These are phyloP conservation scores for Cinnamomum micranthum DNA, from an alignment of 164 flowering plant species.

Conservation along the genomic window DNA sequence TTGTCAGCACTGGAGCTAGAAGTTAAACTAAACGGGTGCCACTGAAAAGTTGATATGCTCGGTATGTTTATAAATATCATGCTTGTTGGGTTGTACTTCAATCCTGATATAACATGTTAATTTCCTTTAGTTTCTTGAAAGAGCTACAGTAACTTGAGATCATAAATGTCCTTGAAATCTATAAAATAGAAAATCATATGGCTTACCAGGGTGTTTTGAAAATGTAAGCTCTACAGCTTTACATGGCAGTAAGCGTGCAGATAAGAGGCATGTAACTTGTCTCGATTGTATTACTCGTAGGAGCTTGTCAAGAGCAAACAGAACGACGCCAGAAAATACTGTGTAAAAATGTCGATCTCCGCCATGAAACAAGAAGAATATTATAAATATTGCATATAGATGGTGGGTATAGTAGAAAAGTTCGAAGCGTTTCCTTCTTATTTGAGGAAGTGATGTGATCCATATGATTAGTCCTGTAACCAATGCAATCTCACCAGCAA, in stretches of 20 bases:
- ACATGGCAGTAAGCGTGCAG: conserved; percentile 64
- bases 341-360: conserved; percentile 85
- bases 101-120: conserved; percentile 32
- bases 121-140: neutral
- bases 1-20: conserved; percentile 60
- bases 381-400: conserved; percentile 56
- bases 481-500: conserved; percentile 74
- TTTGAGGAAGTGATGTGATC: conserved; percentile 77
- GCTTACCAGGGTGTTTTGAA: conserved; percentile 63
- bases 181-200: no score
- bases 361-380: conserved; percentile 72
- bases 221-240: conserved; percentile 64
- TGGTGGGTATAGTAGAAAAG: conserved; percentile 82
- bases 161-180: neutral
- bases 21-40: conserved; percentile 83
- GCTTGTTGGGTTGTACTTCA: conserved; percentile 70
- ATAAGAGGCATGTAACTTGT: conserved; percentile 47
- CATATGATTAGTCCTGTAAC: conserved; percentile 59
- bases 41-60: conserved; percentile 57
- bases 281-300: conserved; percentile 67
- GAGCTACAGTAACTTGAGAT: neutral
- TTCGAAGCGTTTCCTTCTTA: conserved; percentile 66
- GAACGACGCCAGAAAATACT: conserved; percentile 68
- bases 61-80: conserved; percentile 66
- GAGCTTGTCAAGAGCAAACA: conserved; percentile 79